phyloP scores from a whole-genome alignment of 768 basidiomycete genomes.

The Boletus sp. region DNA sequence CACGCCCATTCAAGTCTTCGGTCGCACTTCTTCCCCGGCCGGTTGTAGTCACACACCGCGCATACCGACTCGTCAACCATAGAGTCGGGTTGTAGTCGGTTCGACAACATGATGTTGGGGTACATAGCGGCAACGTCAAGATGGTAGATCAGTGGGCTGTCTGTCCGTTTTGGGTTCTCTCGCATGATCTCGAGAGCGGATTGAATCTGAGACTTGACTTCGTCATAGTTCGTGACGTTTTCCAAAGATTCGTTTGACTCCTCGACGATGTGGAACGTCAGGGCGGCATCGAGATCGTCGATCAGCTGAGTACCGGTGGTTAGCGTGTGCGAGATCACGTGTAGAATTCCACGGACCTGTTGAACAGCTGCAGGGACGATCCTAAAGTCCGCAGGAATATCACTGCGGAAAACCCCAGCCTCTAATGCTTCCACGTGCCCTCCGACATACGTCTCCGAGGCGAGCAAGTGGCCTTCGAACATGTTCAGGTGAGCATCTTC shows the following conservation, averaged over 20 bases:
- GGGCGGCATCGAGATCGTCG: conserved; percentile 87
- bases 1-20: conserved; percentile 95
- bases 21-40: conserved; percentile 94
- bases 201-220: conserved; percentile 79
- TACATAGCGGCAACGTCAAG: conserved; percentile 99
- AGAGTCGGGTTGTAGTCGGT: conserved; percentile 96
- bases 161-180: conserved; percentile 82
- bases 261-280: conserved; percentile 83
- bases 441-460: conserved; percentile 97
- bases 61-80: conserved; percentile 95
- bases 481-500: conserved; percentile 90
- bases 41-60: conserved; percentile 97
- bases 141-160: conserved; percentile 97
- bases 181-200: conserved; percentile 82
- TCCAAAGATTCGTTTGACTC: conserved; percentile 80
- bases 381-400: conserved; percentile 94
- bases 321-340: background rate
- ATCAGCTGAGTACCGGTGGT: conserved; percentile 61
- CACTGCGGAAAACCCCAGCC: conserved; percentile 96
- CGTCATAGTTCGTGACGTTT: conserved; percentile 90
- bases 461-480: conserved; percentile 94
- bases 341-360: conserved; percentile 47
- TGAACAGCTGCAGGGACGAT: conserved; percentile 85
- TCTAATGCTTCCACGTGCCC: conserved; percentile 98
- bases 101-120: conserved; percentile 99